Conservation (phyloP, 768 basidiomycete species). For the Ramaria sp. region DNA sequence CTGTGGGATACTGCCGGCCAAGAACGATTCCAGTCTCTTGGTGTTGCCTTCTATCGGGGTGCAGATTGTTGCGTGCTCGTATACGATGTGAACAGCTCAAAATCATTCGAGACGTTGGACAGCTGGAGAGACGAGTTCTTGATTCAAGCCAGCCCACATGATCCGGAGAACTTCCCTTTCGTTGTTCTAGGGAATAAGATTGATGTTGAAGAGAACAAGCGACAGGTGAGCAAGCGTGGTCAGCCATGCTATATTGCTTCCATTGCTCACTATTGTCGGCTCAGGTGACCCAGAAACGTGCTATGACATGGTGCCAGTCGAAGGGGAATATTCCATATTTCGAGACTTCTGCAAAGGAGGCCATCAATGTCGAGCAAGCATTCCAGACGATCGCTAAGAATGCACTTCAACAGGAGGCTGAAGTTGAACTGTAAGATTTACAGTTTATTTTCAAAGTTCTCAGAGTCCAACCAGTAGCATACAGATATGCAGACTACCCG, state of each 20-base stretch:
- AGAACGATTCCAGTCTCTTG: constrained; percentile 98
- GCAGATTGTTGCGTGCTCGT: constrained; percentile 99
- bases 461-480: constrained; percentile 13
- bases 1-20: constrained; percentile 99
- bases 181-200: constrained; percentile 99
- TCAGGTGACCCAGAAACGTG: constrained; percentile 97
- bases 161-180: constrained; percentile 99
- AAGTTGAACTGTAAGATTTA: constrained; percentile 75
- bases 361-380: constrained; percentile 99
- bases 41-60: constrained; percentile 97
- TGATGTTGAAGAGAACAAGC: constrained; percentile 97
- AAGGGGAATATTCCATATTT: constrained; percentile 99
- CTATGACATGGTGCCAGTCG: constrained; percentile 99
- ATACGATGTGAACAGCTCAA: constrained; percentile 97
- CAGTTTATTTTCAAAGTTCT: constrained; percentile 10
- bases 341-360: constrained; percentile 99
- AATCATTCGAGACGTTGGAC: constrained; percentile 97
- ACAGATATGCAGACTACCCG: constrained; percentile 94
- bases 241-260: background rate
- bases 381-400: constrained; percentile 99
- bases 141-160: constrained; percentile 96
- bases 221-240: constrained; percentile 52
- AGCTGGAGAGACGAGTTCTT: constrained; percentile 99
- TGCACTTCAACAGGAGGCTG: constrained; percentile 92
- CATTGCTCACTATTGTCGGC: background rate